Evolutionary conservation across 305 asterid species (phyloP).

Genomic region (Euphrasia arctica): DNA sequence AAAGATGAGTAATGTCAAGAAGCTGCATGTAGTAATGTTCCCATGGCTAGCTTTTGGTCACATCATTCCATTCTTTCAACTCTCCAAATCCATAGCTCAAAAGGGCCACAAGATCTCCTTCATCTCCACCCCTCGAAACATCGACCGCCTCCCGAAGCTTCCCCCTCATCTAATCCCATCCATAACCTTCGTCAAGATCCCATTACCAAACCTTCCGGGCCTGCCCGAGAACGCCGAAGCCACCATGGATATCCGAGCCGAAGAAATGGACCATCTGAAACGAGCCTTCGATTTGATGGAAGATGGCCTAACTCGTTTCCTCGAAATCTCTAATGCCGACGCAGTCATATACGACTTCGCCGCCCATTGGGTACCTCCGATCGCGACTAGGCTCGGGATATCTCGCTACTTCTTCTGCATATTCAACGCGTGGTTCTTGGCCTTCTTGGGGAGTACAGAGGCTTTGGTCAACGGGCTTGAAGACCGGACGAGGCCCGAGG

Average conservation of each 20-base stretch:
- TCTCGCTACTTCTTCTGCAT: slow-evolving; percentile 24
- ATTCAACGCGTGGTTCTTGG: slow-evolving; percentile 22
- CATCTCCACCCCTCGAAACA: slow-evolving; percentile 46
- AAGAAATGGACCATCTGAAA: slow-evolving; percentile 34
- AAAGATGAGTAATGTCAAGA: no score
- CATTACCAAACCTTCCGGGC: slow-evolving; percentile 4
- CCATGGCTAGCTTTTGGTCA: slow-evolving; percentile 71
- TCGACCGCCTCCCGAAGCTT: slow-evolving; percentile 46
- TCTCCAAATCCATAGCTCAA: slow-evolving; percentile 42
- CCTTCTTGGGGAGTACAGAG: slow-evolving; percentile 5
- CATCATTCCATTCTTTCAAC: slow-evolving; percentile 45
- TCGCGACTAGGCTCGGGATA: slow-evolving; percentile 21
- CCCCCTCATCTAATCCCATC: slow-evolving; percentile 20
- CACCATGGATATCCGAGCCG: slow-evolving; percentile 32
- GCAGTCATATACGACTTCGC: slow-evolving; percentile 41
- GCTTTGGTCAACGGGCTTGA: slow-evolving; percentile 15
- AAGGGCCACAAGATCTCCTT: slow-evolving; percentile 49
- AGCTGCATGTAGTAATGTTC: slow-evolving; percentile 41
- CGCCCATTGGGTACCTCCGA: slow-evolving; percentile 30
- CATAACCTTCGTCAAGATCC: slow-evolving; percentile 28
- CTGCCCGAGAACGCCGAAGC: slow-evolving; percentile 49
- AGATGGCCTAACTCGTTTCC: slow-evolving; percentile 6
- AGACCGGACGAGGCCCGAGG: slow-evolving; percentile 34
- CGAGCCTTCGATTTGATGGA: slow-evolving; percentile 39
- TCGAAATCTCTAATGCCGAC: slow-evolving; percentile 29